Evolutionary conservation across 2,329 filamentous ascomycete species (phyloP).

Genomic region (Xylariaceae sp.): DNA sequence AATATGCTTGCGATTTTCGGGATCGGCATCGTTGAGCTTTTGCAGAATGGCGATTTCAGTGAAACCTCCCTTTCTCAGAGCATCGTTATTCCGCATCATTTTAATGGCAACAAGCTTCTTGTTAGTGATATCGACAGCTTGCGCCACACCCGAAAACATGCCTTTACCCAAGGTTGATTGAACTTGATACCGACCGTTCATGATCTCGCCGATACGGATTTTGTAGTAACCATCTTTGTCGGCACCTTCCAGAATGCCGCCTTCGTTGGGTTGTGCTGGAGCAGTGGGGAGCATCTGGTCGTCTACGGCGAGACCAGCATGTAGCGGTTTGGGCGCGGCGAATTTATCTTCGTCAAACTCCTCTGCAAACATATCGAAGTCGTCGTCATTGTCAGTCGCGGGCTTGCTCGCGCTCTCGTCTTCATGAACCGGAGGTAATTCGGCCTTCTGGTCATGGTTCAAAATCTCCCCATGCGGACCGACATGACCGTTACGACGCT

Average conservation of each 20-base stretch:
- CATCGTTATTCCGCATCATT: conserved; percentile 95
- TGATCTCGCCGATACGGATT: conserved; percentile 82
- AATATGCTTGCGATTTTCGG: conserved; percentile 85
- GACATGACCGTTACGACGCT: conserved; percentile 47
- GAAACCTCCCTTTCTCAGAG: conserved; percentile 82
- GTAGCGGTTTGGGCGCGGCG: conserved; percentile 44
- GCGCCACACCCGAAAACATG: conserved; percentile 95
- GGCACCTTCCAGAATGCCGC: conserved; percentile 83
- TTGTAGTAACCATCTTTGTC: conserved; percentile 97
- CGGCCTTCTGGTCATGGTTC: conserved; percentile 33
- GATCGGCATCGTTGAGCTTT: conserved; percentile 78
- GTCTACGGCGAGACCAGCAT: conserved; percentile 37
- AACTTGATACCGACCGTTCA: conserved; percentile 85
- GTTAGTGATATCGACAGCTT: conserved; percentile 71
- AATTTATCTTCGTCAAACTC: conserved; percentile 66
- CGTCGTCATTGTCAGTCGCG: conserved; percentile 58
- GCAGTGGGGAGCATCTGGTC: conserved; percentile 45
- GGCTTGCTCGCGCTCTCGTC: conserved; percentile 38
- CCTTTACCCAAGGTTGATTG: conserved; percentile 84
- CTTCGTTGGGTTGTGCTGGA: conserved; percentile 49
- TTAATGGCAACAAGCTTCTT: conserved; percentile 87
- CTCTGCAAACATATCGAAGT: conserved; percentile 86
- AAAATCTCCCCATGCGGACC: conserved; percentile 55
- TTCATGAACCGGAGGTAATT: conserved; percentile 33
- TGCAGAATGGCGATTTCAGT: conserved; percentile 92